Conservation (phyloP, 2,329 filamentous ascomycete species). For the Cytospora piceae region DNA sequence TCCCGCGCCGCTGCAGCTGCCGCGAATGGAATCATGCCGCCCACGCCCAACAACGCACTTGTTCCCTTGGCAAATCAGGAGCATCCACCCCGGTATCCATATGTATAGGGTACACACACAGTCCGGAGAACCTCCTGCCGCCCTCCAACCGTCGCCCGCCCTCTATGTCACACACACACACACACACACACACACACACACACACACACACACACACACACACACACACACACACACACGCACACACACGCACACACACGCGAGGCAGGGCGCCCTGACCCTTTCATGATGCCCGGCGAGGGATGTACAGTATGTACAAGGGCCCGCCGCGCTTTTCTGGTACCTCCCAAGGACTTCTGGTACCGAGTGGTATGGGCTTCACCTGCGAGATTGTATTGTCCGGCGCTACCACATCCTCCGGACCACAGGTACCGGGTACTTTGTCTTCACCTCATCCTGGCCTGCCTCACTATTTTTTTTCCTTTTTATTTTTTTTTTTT, state of each 20-base stretch:
- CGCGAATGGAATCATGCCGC: constrained; percentile 21
- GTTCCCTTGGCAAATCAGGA: constrained; percentile 7
- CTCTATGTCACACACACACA: neutral
- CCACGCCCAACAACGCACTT: neutral
- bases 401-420: constrained; percentile 16
- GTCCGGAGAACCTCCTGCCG: constrained; percentile 10
- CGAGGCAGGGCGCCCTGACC: constrained; percentile 4
- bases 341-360: neutral
- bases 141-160: neutral
- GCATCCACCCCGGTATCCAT: constrained; percentile 6
- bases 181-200: too few relatives aligned
- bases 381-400: constrained; percentile 9
- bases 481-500: constrained; percentile 27
- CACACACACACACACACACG: too few relatives aligned
- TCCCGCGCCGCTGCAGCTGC: constrained; percentile 34
- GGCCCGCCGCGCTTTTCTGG: neutral
- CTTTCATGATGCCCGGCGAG: neutral
- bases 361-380: constrained; percentile 2
- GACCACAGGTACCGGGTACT: constrained; percentile 1
- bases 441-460: constrained; percentile 18
- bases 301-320: neutral
- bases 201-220: too few relatives aligned
- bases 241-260: too few relatives aligned
- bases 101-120: neutral
- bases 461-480: constrained; percentile 6